Evolutionary conservation across 768 basidiomycete species (phyloP), one percentile per base, ranked within the genome.

Genomic region (Termitomyces titanicus): DNA sequence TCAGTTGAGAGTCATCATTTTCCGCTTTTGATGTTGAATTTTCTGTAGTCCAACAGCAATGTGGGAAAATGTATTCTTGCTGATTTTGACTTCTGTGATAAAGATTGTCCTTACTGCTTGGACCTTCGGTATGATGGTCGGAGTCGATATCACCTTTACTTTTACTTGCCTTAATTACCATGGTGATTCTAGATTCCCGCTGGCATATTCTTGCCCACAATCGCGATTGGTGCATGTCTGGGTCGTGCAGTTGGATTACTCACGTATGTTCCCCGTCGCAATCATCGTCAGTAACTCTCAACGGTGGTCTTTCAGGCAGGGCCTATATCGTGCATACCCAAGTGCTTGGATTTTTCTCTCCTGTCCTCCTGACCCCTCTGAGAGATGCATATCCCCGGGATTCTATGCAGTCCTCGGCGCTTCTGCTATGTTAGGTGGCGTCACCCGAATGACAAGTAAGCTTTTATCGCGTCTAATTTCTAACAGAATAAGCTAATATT

Each of bases 341-440:
- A 76, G 69, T 11, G 81, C 85, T 1, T 88, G 85, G 85, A 75
- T 87, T 38, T 89, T 89, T 66, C 71, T 80, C 22, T 80, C 85
- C 0, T 89, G 88, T 66, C 85, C 87, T 20, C 85, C 88, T 1
- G 88, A 89, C 62, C 83, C 82, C 0, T 79, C 84, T 18, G 77
- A 83, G 27, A 75, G 79, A 46, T 89, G 88, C 63, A 79, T 89
- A 35, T 88, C 82, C 12, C 88, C 87, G 8, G 88, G 86, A 27
- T 89, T 89, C 65, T 89, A 89, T 63, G 83, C 87, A 22, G 85
- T 89, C 18, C 84, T 89, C 27, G 88, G 88, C 3, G 88, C 88
- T 27, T 82, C 87, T 39, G 85, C 85, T 1, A 85, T 89, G 85
- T 70, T 89, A 5, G 86, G 83, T 18, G 88, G 88, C 10, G 88